Conservation (phyloP, 75 land plant genomes). For the Pseudotsuga menziesii region DNA sequence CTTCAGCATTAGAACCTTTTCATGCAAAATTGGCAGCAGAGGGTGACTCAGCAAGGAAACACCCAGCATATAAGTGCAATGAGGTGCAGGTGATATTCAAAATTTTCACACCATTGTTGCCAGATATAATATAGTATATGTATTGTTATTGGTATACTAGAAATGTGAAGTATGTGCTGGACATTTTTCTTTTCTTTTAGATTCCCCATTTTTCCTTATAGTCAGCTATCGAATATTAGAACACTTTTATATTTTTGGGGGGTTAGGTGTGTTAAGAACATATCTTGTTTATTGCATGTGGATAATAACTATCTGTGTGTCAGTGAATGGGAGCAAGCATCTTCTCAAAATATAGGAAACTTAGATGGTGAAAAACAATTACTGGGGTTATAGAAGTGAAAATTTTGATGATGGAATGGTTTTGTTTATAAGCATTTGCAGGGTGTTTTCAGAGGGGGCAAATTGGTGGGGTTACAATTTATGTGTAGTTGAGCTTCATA, state of each 20-base stretch:
- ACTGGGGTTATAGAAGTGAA: not conserved
- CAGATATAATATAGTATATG: not conserved
- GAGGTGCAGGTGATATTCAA: slow-evolving; percentile 69
- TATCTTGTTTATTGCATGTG: no score
- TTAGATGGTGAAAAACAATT: not conserved
- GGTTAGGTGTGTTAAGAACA: no score
- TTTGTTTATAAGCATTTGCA: not conserved
- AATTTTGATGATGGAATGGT: not conserved
- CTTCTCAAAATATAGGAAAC: not conserved
- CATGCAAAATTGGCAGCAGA: slow-evolving; percentile 62
- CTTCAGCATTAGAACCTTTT: slow-evolving; percentile 64
- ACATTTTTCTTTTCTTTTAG: not conserved
- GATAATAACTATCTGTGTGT: not conserved
- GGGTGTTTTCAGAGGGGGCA: not conserved
- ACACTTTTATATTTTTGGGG: no score
- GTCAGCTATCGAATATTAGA: not conserved
- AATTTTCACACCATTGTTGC: not conserved
- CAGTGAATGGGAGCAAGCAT: not conserved
- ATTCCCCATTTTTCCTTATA: not conserved
- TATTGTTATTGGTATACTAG: not conserved
- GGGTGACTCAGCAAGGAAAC: slow-evolving; percentile 53
- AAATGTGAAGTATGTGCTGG: not conserved
- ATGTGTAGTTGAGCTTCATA: no score
- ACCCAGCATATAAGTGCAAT: slow-evolving; percentile 83
- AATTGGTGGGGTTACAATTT: no score